phyloP scores from a whole-genome alignment of 805 yeast genomes.

The Cyberlindnera lachancei region DNA sequence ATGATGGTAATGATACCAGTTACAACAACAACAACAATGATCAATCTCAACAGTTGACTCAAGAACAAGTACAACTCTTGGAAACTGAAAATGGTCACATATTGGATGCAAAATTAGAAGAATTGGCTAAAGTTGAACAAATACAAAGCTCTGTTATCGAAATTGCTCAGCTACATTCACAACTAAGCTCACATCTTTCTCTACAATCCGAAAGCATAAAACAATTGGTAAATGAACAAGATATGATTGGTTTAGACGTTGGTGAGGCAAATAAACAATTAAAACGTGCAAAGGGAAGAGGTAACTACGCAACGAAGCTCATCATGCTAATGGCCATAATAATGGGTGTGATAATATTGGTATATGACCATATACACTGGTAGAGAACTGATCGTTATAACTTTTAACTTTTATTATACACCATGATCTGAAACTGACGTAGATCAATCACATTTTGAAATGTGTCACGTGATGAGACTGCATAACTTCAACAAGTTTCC shows the following conservation, averaged over 20 bases:
- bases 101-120: constrained; percentile 48
- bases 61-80: constrained; percentile 51
- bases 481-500: no score
- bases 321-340: constrained; percentile 48
- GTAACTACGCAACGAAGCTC: constrained; percentile 52
- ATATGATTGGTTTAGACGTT: constrained; percentile 57
- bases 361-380: constrained; percentile 14
- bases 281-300: constrained; percentile 57
- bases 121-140: constrained; percentile 50
- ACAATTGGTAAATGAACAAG: constrained; percentile 56
- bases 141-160: constrained; percentile 61
- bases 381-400: not conserved
- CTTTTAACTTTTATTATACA: not conserved
- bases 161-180: constrained; percentile 67
- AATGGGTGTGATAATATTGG: constrained; percentile 48
- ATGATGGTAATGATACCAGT: no score
- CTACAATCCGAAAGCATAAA: constrained; percentile 66
- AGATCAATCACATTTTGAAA: no score
- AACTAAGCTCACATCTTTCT: constrained; percentile 63
- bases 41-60: constrained; percentile 17
- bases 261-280: constrained; percentile 64
- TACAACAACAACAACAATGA: no score
- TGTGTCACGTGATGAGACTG: no score
- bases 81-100: constrained; percentile 52
- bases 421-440: no score